These are phyloP conservation scores for Solanum infundibuliforme DNA, from an alignment of 257 asterid species.

Conservation along the genomic window DNA sequence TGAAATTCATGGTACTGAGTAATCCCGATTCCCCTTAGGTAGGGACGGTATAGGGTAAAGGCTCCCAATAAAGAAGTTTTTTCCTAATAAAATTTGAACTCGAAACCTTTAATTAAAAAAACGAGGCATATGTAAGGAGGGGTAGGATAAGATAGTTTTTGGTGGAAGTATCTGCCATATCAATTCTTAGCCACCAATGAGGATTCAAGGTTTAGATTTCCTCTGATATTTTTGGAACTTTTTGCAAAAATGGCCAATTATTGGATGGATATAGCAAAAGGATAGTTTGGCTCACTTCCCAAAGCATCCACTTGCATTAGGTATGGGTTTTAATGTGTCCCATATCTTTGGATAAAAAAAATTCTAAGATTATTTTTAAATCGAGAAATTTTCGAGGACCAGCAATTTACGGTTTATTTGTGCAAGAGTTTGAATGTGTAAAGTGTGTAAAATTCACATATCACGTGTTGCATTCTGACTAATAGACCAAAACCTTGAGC, in stretches of 20 bases:
- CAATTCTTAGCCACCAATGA: slow-evolving; percentile 45
- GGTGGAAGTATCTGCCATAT: slow-evolving; percentile 33
- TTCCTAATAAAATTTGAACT: fast-evolving
- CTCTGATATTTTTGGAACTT: slow-evolving; percentile 14
- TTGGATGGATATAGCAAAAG: background rate
- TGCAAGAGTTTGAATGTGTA: background rate
- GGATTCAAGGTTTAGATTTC: slow-evolving; percentile 44
- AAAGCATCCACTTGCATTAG: slow-evolving; percentile 7
- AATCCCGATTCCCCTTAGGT: too few relatives aligned
- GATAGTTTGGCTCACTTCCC: slow-evolving; percentile 12
- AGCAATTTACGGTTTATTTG: background rate
- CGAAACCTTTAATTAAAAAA: background rate
- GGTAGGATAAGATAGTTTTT: slow-evolving; percentile 53
- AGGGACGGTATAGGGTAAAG: too few relatives aligned
- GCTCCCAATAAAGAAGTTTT: background rate
- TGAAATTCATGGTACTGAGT: too few relatives aligned
- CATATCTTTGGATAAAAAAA: background rate
- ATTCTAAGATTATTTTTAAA: background rate
- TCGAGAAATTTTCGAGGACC: background rate
- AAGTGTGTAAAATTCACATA: background rate
- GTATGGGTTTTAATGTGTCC: slow-evolving; percentile 15
- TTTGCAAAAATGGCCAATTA: background rate
- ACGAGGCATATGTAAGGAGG: background rate
- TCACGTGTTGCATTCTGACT: background rate
- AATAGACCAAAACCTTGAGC: background rate